Evolutionary conservation across 805 yeast genomes (phyloP), one percentile per base, ranked within the genome.

Genomic region (Wickerhamomyces rabaulensis): DNA sequence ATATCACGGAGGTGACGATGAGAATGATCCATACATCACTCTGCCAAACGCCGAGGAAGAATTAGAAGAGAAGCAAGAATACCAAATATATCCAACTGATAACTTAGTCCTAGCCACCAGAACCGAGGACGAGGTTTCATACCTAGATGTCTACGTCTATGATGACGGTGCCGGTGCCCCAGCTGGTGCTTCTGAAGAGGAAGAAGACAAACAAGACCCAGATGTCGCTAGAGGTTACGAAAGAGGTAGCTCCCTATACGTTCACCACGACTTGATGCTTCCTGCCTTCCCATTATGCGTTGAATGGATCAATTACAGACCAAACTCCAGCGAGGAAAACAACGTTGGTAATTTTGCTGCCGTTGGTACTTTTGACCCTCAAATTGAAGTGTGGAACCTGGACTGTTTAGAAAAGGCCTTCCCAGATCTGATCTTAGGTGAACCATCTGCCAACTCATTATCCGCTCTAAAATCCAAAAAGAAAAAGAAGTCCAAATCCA

Each of bases 271-370:
- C 65, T 69, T 92, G 56, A 89, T 94, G 97, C 75, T 94, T 51
- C 99, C 99, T 1, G 86, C 97, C 2, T 92, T 94, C 76, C 99
- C 99, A 38, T 75, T 94, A 50, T 89, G 97, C 64, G 91, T 91
- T 29, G 99, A 94, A 67, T 92, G 98, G 98, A 65, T 94, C 52
- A 86, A 88, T 65, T 86, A 76, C 64, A 75, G 73, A 51, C 92
- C 95, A 27, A 47, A 46, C 17, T 31, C 48, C 17, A 56, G 66
- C 13, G 70, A 71, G 31, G 70, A 70, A 38, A 68, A 67, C 20
- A 76, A 79, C 50, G 68, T 81, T 26, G 97, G 95, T 10, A 94
- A 90, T 67, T 90, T 88, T 67, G 98, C 95, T 2, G 99, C 99
- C 13, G 74, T 94, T 53, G 98, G 98, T 62, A 87, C 98, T 2